Base-by-base conservation (phyloP, 495 filamentous ascomycete genomes). In the Hypoxylon fuscum region DNA sequence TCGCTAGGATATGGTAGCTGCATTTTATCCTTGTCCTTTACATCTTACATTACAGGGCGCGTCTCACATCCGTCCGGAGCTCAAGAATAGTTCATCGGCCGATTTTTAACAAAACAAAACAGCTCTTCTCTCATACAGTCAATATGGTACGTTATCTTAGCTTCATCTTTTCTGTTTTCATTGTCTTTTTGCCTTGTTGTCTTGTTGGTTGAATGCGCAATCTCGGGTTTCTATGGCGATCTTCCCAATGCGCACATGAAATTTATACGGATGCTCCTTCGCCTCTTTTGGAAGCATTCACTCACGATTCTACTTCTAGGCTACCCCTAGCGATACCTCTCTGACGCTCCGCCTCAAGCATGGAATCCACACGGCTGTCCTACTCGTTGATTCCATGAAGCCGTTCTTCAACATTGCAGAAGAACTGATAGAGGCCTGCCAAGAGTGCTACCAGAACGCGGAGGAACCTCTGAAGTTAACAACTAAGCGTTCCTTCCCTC, bases 311-410 rank as follows among this genome's bases (percentile, higher is more conserved):
- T n/a, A n/a, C n/a, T n/a, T n/a, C n/a, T n/a, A n/a, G n/a, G n/a
- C n/a, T n/a, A n/a, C n/a, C n/a, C n/a, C n/a, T n/a, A n/a, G n/a
- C n/a, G 70, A 76, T 48, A 60, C 72, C 14, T 78, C 84, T 23
- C 78, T 85, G 74, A 92, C 90, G 9, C 72, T 96, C 32, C 84
- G 88, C 21, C 85, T 96, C 73, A 96, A 96, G 66, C 80, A 89
- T 74, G 86, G 89, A 73, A 89, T 85, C 55, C 87, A 86, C 53
- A 96, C 90, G 21, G 78, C 96, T 65, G 81, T 93, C 66, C 79
- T 96, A 23, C 85, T 90, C 62, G 80, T 87, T 23, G 81, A 84
- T 32, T 77, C 87, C 2, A 77, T 83, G 38, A 80, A 86, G 59
- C 69, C 85, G 22, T 86, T 96, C 66, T 56, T 72, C 15, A 72